Conservation (phyloP, 371 early-diverging fungal species). For the Dinochytrium kinnereticum region DNA sequence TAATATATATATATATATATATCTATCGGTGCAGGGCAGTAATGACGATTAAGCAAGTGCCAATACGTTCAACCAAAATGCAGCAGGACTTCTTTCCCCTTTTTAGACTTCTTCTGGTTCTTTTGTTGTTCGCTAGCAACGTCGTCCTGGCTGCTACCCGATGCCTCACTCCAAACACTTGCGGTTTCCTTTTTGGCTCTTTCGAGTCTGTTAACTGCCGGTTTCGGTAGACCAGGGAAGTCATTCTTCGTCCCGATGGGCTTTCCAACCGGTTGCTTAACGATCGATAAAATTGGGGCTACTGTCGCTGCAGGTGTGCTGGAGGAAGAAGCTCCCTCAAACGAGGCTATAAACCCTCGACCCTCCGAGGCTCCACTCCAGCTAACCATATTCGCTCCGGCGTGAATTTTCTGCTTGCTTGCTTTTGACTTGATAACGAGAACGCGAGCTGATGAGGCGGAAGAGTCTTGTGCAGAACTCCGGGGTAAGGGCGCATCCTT, state of each 20-base stretch:
- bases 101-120: conserved; percentile 34
- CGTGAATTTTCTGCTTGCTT: conserved; percentile 31
- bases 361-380: conserved; percentile 30
- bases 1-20: too few species aligned
- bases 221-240: conserved; percentile 35
- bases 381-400: background rate
- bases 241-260: conserved; percentile 3
- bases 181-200: conserved; percentile 12
- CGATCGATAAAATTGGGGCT: background rate
- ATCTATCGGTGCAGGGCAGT: too few species aligned
- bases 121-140: background rate
- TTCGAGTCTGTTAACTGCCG: conserved; percentile 13
- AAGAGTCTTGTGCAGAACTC: background rate
- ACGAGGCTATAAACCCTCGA: conserved; percentile 24
- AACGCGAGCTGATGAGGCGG: conserved; percentile 29
- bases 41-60: background rate
- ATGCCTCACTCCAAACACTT: conserved; percentile 16
- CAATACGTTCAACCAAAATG: conserved; percentile 26
- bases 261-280: background rate
- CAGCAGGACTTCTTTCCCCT: conserved; percentile 40
- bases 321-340: conserved; percentile 1
- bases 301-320: conserved; percentile 3
- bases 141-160: too few species aligned
- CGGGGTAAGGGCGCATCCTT: background rate
- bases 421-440: conserved; percentile 51